These are phyloP conservation scores for Kalanchoe fedtschenkoi DNA, from an alignment of 164 flowering plant species.

Conservation along the genomic window DNA sequence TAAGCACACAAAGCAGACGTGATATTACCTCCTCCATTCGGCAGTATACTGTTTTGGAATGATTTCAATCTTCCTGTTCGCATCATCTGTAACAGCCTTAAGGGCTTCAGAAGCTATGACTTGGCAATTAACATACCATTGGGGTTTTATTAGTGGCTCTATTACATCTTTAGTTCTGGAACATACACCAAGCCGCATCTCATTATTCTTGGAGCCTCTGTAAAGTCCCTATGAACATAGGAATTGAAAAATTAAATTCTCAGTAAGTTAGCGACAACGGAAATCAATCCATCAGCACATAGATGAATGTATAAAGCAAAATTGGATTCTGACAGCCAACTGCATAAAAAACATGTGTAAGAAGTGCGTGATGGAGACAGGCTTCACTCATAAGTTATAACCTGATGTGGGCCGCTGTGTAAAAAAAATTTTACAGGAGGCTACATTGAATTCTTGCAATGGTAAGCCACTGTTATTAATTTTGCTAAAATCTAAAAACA, in stretches of 20 bases:
- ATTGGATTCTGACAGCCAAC: background rate
- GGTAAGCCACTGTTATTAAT: no score
- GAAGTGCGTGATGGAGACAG: background rate
- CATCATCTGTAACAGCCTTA: slow-evolving; percentile 62
- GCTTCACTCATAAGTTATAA: background rate
- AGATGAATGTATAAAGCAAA: background rate
- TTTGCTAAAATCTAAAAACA: no score
- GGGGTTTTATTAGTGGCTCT: slow-evolving; percentile 94
- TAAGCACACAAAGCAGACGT: background rate
- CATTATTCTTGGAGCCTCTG: slow-evolving; percentile 65
- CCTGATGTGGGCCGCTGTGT: no score
- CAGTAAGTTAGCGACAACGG: background rate
- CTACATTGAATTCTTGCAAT: no score
- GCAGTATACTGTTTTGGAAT: slow-evolving; percentile 79
- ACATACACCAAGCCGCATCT: slow-evolving; percentile 93
- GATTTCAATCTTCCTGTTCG: slow-evolving; percentile 54
- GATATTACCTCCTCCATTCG: slow-evolving; percentile 79
- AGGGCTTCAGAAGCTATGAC: slow-evolving; percentile 70
- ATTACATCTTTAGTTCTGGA: slow-evolving; percentile 86
- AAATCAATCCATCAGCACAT: background rate
- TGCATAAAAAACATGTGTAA: background rate
- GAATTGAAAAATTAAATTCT: slow-evolving; percentile 2
- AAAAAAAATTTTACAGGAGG: no score
- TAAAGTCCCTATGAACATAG: slow-evolving; percentile 53
- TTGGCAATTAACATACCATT: slow-evolving; percentile 83